phyloP scores from a whole-genome alignment of 129 eudicot genomes.

The Helichrysum umbraculigerum region DNA sequence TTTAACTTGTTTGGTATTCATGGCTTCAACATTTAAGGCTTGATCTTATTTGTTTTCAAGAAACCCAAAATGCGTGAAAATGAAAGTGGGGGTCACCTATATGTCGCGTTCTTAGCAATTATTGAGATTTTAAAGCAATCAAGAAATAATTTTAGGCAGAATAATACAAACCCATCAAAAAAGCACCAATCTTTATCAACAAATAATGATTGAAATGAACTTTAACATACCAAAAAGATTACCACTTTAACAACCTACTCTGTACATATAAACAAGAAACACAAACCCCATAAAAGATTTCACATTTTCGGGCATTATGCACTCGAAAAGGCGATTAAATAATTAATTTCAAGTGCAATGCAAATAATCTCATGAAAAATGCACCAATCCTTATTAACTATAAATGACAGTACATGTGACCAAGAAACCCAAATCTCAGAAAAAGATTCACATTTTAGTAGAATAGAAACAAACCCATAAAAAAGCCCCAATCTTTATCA shows the following conservation, averaged over 20 bases:
- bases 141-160: slow-evolving; percentile 1
- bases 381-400: neutral
- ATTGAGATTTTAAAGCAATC: slow-evolving; percentile 16
- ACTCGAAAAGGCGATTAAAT: neutral
- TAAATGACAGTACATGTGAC: neutral
- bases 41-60: slow-evolving; percentile 27
- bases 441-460: neutral
- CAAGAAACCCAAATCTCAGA: neutral
- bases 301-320: neutral
- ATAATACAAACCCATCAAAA: slow-evolving; percentile 17
- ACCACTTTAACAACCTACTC: slow-evolving; percentile 6
- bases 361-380: neutral
- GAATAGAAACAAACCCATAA: slow-evolving; percentile 20
- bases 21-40: slow-evolving; percentile 33
- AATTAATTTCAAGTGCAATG: neutral
- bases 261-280: neutral
- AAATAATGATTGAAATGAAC: neutral
- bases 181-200: slow-evolving; percentile 13
- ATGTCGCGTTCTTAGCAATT: slow-evolving; percentile 28
- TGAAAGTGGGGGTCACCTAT: slow-evolving; percentile 28
- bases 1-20: slow-evolving; percentile 22
- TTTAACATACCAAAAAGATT: neutral
- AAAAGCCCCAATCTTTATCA: slow-evolving; percentile 24
- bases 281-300: neutral
- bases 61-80: slow-evolving; percentile 29